Conservation (phyloP, 2,329 filamentous ascomycete species). For the Talaromyces marneffei region DNA sequence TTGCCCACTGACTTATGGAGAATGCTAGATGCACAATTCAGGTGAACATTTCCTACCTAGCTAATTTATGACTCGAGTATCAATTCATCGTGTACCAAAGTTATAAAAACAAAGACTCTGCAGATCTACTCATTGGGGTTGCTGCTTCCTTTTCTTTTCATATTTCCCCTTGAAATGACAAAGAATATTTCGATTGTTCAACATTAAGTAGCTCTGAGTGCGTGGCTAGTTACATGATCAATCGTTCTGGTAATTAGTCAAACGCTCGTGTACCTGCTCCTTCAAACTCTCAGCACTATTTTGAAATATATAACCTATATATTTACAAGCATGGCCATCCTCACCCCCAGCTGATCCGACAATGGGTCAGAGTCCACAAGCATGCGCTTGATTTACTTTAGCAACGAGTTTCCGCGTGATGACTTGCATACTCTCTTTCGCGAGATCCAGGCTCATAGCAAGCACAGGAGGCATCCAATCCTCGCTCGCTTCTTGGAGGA, state of each 20-base stretch:
- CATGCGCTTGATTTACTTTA: slow-evolving; percentile 31
- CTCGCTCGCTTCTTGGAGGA: slow-evolving; percentile 41
- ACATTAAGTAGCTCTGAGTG: background rate
- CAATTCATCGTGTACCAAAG: too few species aligned
- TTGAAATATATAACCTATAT: background rate
- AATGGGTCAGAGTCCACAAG: background rate
- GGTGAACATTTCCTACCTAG: background rate
- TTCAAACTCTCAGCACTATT: background rate
- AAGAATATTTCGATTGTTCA: background rate
- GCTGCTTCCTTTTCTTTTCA: background rate
- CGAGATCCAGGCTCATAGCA: slow-evolving; percentile 36
- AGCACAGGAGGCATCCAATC: slow-evolving; percentile 30
- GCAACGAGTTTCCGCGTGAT: slow-evolving; percentile 46
- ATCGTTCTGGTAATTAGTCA: background rate
- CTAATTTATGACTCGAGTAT: too few species aligned
- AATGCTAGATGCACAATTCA: background rate
- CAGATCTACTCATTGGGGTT: background rate
- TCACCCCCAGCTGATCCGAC: background rate
- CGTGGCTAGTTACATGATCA: background rate
- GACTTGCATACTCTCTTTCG: slow-evolving; percentile 39
- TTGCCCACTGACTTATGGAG: background rate
- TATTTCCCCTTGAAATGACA: background rate
- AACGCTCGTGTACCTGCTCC: background rate
- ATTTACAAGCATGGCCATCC: background rate
- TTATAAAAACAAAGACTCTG: background rate